Evolutionary conservation across 495 filamentous ascomycete species (phyloP).

Genomic region (Neurospora sp.): DNA sequence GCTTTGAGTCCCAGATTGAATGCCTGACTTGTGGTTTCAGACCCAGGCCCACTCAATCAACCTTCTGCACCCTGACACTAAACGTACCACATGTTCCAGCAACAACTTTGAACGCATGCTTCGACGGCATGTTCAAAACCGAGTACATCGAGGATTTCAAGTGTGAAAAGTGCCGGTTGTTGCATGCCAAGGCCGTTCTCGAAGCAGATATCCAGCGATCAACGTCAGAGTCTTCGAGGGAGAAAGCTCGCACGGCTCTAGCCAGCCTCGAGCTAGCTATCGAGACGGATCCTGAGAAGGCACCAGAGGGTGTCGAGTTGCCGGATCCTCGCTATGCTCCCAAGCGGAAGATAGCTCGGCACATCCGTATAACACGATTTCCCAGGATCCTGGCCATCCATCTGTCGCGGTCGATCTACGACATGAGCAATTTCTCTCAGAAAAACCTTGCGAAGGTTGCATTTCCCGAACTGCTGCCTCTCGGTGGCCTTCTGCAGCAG

Average conservation of each 20-base stretch:
- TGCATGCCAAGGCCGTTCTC: constrained; percentile 48
- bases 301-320: constrained; percentile 61
- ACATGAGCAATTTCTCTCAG: constrained; percentile 57
- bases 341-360: constrained; percentile 71
- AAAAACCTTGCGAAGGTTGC: constrained; percentile 92
- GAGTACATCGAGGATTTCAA: constrained; percentile 96
- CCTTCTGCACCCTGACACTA: constrained; percentile 86
- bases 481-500: constrained; percentile 70
- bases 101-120: constrained; percentile 51
- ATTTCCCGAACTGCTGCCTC: constrained; percentile 73
- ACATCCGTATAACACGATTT: constrained; percentile 75
- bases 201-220: constrained; percentile 29
- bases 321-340: constrained; percentile 65
- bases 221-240: constrained; percentile 36
- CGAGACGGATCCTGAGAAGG: constrained; percentile 64
- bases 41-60: constrained; percentile 69
- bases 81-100: constrained; percentile 68
- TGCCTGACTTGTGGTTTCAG: constrained; percentile 84
- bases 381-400: constrained; percentile 87
- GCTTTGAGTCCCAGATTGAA: constrained; percentile 83
- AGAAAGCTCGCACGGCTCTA: constrained; percentile 36
- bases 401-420: constrained; percentile 85
- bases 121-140: constrained; percentile 87
- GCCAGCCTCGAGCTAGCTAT: constrained; percentile 51
- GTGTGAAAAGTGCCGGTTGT: constrained; percentile 84